These are phyloP conservation scores for Dissoconium aciculare DNA, from an alignment of 2,329 filamentous ascomycete genomes.

Conservation along the genomic window DNA sequence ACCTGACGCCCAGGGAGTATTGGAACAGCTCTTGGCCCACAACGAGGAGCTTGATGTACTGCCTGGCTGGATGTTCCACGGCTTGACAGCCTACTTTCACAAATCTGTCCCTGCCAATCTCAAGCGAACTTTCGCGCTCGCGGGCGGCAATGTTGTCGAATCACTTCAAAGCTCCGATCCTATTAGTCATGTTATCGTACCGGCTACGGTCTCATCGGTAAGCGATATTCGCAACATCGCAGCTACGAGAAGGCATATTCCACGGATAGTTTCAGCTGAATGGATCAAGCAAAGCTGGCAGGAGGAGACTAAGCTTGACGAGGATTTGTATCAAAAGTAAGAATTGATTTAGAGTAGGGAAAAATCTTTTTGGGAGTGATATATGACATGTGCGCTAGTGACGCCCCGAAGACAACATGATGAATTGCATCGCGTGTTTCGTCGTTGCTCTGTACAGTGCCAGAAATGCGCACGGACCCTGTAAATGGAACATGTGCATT, in stretches of 20 bases:
- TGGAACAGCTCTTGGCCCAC: constrained; percentile 42
- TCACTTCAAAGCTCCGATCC: constrained; percentile 33
- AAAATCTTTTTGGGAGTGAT: too few species aligned
- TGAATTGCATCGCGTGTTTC: too few species aligned
- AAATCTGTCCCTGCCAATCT: constrained; percentile 20
- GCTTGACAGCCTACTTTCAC: constrained; percentile 32
- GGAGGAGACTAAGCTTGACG: constrained; percentile 63
- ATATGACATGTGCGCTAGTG: too few species aligned
- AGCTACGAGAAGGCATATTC: constrained; percentile 32
- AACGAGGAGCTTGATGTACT: constrained; percentile 40
- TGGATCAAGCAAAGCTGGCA: constrained; percentile 76
- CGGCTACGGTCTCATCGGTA: constrained; percentile 26
- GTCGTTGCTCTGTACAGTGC: too few species aligned
- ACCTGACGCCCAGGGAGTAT: constrained; percentile 29
- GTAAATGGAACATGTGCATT: too few species aligned
- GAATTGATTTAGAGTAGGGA: too few species aligned
- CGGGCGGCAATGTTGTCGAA: constrained; percentile 44
- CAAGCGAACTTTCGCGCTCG: constrained; percentile 41
- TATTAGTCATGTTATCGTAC: constrained; percentile 58
- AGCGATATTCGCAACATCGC: constrained; percentile 11
- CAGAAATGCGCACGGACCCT: too few species aligned
- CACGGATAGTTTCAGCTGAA: constrained; percentile 50
- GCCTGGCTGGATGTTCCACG: constrained; percentile 39
- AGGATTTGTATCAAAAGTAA: constrained; percentile 38
- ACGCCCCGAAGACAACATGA: too few species aligned